Conservation (phyloP, 129 eudicot species). For the Gnaphalium uliginosum region DNA sequence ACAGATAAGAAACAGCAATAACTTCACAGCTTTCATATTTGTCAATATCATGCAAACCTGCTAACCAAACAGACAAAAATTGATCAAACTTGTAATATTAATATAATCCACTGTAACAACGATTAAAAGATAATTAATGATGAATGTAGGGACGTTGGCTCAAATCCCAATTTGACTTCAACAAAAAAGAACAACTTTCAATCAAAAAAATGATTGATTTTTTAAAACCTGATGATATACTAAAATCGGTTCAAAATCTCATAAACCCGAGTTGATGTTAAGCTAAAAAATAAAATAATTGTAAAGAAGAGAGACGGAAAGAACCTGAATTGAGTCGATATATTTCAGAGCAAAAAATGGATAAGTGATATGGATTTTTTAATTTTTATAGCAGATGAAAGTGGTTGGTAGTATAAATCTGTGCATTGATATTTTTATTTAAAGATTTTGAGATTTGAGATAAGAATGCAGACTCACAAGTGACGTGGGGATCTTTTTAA, state of each 20-base stretch:
- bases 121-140: not conserved
- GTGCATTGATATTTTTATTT: conserved; percentile 1
- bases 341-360: conserved; percentile 8
- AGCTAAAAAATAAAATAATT: conserved; percentile 1
- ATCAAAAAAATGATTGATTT: not conserved
- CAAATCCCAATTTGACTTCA: not conserved
- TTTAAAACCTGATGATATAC: conserved; percentile 6
- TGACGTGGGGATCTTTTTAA: conserved; percentile 18
- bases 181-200: not conserved
- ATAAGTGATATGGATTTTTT: not conserved
- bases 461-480: conserved; percentile 38
- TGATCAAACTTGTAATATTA: not conserved
- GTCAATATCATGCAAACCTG: conserved; percentile 34
- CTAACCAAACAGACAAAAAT: conserved; percentile 19
- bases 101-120: not conserved
- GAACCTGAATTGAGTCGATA: conserved; percentile 16
- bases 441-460: not conserved
- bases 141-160: conserved; percentile 14
- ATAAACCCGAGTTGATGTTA: not conserved
- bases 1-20: conserved; percentile 47
- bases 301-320: not conserved
- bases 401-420: conserved; percentile 8
- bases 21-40: conserved; percentile 45
- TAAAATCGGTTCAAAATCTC: conserved; percentile 11
- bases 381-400: conserved; percentile 12